phyloP scores from a whole-genome alignment of 306 rosid species.

The Gynostemma pentaphyllum region DNA sequence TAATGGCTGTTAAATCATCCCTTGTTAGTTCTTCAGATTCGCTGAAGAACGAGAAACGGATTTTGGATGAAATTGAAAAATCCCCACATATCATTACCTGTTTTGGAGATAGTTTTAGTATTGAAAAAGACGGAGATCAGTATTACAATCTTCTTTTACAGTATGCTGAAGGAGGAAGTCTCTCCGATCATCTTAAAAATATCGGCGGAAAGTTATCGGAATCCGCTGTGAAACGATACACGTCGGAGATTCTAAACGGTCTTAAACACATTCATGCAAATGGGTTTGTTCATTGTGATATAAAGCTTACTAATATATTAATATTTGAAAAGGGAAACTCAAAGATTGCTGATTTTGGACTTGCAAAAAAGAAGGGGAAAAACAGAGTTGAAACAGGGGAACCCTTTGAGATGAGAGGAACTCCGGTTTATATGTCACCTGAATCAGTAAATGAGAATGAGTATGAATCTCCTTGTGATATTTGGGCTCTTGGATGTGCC shows the following conservation, averaged over 20 bases:
- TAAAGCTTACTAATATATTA: conserved; percentile 62
- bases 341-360: conserved; percentile 77
- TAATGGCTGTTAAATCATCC: conserved; percentile 52
- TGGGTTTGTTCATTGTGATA: conserved; percentile 74
- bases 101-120: conserved; percentile 30
- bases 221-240: conserved; percentile 22
- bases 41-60: conserved; percentile 43
- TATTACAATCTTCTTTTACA: conserved; percentile 46
- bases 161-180: conserved; percentile 47
- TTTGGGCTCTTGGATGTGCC: conserved; percentile 81
- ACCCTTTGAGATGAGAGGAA: conserved; percentile 38
- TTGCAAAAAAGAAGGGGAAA: conserved; percentile 30
- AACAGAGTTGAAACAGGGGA: conserved; percentile 1
- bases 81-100: conserved; percentile 38
- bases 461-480: conserved; percentile 45
- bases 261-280: conserved; percentile 32
- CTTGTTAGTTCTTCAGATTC: conserved; percentile 6
- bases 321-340: conserved; percentile 32
- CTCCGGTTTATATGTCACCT: conserved; percentile 73
- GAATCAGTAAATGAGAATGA: conserved; percentile 48
- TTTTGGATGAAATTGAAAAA: conserved; percentile 27
- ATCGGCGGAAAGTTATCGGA: conserved; percentile 39
- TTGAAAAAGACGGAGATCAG: conserved; percentile 25
- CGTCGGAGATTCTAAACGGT: conserved; percentile 36
- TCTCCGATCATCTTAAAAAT: conserved; percentile 31